Base-by-base conservation (phyloP, 2,329 filamentous ascomycete species). In the Plenodomus tracheiphilus region DNA sequence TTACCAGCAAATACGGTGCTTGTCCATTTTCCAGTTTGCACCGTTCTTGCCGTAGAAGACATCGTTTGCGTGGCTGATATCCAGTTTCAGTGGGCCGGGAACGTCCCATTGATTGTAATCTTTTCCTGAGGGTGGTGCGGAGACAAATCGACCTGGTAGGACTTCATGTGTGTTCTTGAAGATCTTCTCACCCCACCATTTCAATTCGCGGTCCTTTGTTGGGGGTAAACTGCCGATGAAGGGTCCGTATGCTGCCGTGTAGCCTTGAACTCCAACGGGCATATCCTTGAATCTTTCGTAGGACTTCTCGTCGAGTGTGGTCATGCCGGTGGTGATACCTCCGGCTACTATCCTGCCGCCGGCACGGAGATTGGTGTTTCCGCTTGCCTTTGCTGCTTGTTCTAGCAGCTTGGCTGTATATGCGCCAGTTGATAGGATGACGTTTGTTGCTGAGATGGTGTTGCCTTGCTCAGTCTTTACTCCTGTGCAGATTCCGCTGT, bases 1-100 rank as follows among this genome's bases (percentile, higher is more conserved):
- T 68, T 68, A 86, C 85, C 85, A 88, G 77, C 85, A 87, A 49
- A 87, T 82, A 5, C 85, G 78, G 61, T 85, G 80, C 61, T 85
- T 82, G 47, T 80, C 79, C 68, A 85, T 79, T 53, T 81, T 78
- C 83, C 81, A 86, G 37, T 71, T 64, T 11, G 75, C 76, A 25
- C 79, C 79, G 17, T 79, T 79, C 41, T 78, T 76, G 8, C 84
- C 85, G 56, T 85, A 87, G 54, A 85, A 85, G 1, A 81, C 75
- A 39, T 79, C 71, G 47, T 80, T 81, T 2, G 82, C 79, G 38
- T 81, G 72, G n/a, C 76, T 65, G 34, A 87, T 82, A 51, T 87
- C 84, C 36, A 81, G 72, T 64, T 84, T 82, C 9, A 87, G 74
- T 17, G 71, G 69, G 1, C 70, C 71, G 0, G 84, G 65, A 59